Percentiles rank a stretch among this genome's conserved stretches.
These are phyloP conservation scores for Penicillium diatomitis DNA, from an alignment of 495 filamentous ascomycete species.

Conservation along the genomic window DNA sequence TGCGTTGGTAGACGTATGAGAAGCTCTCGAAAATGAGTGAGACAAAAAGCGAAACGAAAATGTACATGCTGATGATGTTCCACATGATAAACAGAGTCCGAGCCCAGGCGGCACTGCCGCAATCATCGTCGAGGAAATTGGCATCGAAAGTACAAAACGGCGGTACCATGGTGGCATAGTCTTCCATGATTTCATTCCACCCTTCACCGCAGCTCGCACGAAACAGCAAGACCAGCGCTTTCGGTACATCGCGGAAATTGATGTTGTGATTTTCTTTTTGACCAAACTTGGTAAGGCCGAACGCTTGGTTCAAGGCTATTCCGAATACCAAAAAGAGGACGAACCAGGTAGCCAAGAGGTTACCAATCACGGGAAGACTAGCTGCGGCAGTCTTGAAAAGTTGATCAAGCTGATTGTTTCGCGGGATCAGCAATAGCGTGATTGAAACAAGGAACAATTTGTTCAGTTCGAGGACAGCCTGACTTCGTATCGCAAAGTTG, in stretches of 20 bases:
- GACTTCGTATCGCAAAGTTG: slow-evolving; percentile 43
- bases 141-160: slow-evolving; percentile 63
- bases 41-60: slow-evolving; percentile 97
- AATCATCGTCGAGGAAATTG: slow-evolving; percentile 79
- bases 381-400: slow-evolving; percentile 99
- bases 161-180: slow-evolving; percentile 68
- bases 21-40: slow-evolving; percentile 99
- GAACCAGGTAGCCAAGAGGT: slow-evolving; percentile 93
- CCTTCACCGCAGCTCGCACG: slow-evolving; percentile 86
- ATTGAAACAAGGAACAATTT: slow-evolving; percentile 91
- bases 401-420: slow-evolving; percentile 96
- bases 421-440: slow-evolving; percentile 83
- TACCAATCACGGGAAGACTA: slow-evolving; percentile 80
- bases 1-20: slow-evolving; percentile 96
- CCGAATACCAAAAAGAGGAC: slow-evolving; percentile 94
- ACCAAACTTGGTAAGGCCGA: slow-evolving; percentile 88
- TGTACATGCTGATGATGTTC: slow-evolving; percentile 99
- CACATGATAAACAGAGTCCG: slow-evolving; percentile 83
- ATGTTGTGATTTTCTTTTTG: slow-evolving; percentile 63
- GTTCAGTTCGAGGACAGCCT: slow-evolving; percentile 67
- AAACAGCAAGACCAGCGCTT: slow-evolving; percentile 89
- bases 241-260: slow-evolving; percentile 90
- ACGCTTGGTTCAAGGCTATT: slow-evolving; percentile 92
- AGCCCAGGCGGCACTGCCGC: slow-evolving; percentile 82
- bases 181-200: slow-evolving; percentile 96